Percentiles rank a stretch among this genome's conserved stretches.
Evolutionary conservation across 495 filamentous ascomycete genomes (phyloP).

Genomic region (Aspergillus indologenus): DNA sequence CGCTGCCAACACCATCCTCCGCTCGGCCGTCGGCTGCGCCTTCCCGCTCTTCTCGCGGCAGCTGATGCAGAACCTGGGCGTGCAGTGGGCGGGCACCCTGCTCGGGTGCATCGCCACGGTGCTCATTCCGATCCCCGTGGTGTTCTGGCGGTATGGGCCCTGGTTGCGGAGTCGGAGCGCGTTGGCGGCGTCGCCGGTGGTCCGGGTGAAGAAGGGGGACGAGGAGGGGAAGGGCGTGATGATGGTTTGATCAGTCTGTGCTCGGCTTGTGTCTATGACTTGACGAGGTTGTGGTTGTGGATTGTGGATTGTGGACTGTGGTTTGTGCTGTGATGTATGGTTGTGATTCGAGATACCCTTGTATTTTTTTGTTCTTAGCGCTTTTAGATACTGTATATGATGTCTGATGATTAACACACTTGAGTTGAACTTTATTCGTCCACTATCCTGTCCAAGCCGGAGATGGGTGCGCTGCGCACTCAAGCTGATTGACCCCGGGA

Average conservation of each 20-base stretch:
- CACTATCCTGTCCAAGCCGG: too few relatives aligned
- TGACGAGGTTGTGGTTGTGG: not conserved
- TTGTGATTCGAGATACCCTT: too few relatives aligned
- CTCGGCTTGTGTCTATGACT: too few relatives aligned
- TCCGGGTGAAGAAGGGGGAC: constrained; percentile 9
- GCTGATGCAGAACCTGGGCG: constrained; percentile 77
- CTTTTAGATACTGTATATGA: too few relatives aligned
- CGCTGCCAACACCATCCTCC: constrained; percentile 84
- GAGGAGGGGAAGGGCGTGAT: constrained; percentile 5
- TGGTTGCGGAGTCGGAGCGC: constrained; percentile 33
- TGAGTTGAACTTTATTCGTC: too few relatives aligned
- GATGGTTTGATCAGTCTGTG: not conserved
- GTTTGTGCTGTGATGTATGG: too few relatives aligned
- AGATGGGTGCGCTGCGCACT: too few relatives aligned
- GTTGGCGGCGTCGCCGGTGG: constrained; percentile 22
- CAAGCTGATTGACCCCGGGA: too few relatives aligned
- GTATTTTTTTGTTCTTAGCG: too few relatives aligned
- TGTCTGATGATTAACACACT: too few relatives aligned
- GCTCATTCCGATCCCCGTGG: constrained; percentile 69
- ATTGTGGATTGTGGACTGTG: too few relatives aligned
- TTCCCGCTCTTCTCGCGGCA: constrained; percentile 82
- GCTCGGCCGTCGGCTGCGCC: constrained; percentile 68
- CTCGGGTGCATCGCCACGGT: constrained; percentile 68
- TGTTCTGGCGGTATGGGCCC: constrained; percentile 34
- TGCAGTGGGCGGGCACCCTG: constrained; percentile 75